Evolutionary conservation across 1,139 yeast genomes (phyloP).

Genomic region (Sugiyamaella japonica): DNA sequence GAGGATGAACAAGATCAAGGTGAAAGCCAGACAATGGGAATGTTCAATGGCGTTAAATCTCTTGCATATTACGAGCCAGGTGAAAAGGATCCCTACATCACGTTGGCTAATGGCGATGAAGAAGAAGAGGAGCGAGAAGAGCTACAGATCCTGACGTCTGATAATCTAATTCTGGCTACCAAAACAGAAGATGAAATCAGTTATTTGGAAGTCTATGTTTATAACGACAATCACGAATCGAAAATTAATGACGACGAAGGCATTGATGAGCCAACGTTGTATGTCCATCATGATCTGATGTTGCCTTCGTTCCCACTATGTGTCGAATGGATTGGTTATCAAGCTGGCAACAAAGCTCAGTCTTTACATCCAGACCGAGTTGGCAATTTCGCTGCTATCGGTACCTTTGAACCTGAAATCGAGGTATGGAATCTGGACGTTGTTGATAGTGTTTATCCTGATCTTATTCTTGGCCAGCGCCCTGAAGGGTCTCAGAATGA

Average conservation of each 20-base stretch:
- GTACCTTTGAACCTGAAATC: conserved; percentile 96
- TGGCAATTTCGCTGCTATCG: conserved; percentile 93
- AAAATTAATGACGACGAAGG: conserved; percentile 64
- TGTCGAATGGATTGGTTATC: conserved; percentile 89
- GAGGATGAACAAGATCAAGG: conserved; percentile 65
- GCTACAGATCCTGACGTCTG: conserved; percentile 84
- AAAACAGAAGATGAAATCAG: conserved; percentile 96
- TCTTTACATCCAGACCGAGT: conserved; percentile 38
- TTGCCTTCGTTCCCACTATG: conserved; percentile 96
- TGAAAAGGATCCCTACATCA: conserved; percentile 71
- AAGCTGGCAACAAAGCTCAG: conserved; percentile 27
- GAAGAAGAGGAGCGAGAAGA: conserved; percentile 69
- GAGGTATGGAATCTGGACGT: conserved; percentile 96
- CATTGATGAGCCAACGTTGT: conserved; percentile 55
- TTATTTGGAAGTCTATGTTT: conserved; percentile 86
- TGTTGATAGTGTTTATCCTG: conserved; percentile 93
- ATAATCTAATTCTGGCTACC: conserved; percentile 84
- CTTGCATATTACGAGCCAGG: conserved; percentile 59
- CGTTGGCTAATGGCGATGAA: conserved; percentile 55
- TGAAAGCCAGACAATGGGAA: conserved; percentile 46
- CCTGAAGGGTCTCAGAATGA: conserved; percentile 48
- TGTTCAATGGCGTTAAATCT: conserved; percentile 46
- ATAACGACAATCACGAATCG: conserved; percentile 73
- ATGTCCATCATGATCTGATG: conserved; percentile 96
- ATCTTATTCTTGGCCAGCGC: conserved; percentile 83